Percentiles rank a stretch among this genome's conserved stretches.
phyloP scores from a whole-genome alignment of 441 rosid genomes.

The Gossypium trilobum region DNA sequence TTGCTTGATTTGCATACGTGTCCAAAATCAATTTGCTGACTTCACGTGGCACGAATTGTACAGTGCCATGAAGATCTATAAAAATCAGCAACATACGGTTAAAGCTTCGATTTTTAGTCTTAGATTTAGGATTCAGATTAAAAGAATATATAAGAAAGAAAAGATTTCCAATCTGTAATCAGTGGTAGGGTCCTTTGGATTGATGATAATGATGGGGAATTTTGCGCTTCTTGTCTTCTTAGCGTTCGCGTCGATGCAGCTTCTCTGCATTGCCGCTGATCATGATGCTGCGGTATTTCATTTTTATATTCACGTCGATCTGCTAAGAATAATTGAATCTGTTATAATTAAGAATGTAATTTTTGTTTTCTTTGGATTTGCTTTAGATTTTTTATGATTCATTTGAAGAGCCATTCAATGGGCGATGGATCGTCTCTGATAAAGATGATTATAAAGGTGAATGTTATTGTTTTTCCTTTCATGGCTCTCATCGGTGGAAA shows the following conservation, averaged over 20 bases:
- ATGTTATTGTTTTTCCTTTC: neutral
- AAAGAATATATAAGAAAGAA: neutral
- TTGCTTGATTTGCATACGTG: constrained; percentile 31
- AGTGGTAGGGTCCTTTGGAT: constrained; percentile 12
- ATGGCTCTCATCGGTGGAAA: neutral
- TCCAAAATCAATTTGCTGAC: constrained; percentile 17
- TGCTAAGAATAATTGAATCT: neutral
- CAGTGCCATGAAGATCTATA: constrained; percentile 21
- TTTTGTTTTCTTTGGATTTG: neutral
- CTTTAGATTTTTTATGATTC: constrained; percentile 66
- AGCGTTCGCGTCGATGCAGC: constrained; percentile 37
- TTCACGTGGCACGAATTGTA: constrained; percentile 31
- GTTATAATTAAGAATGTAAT: neutral
- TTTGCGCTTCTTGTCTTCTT: constrained; percentile 33
- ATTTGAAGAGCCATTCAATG: constrained; percentile 70
- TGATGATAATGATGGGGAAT: constrained; percentile 31
- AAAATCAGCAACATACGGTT: neutral
- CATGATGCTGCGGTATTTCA: constrained; percentile 35
- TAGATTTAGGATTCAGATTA: constrained; percentile 13
- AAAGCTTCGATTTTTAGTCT: neutral
- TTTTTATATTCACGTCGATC: neutral
- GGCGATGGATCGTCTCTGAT: constrained; percentile 72
- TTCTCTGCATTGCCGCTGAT: constrained; percentile 41
- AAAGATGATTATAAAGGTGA: constrained; percentile 67
- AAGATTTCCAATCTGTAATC: neutral